Conservation (phyloP, 805 yeast genomes). For the Metschnikowia baotianmanensis region DNA sequence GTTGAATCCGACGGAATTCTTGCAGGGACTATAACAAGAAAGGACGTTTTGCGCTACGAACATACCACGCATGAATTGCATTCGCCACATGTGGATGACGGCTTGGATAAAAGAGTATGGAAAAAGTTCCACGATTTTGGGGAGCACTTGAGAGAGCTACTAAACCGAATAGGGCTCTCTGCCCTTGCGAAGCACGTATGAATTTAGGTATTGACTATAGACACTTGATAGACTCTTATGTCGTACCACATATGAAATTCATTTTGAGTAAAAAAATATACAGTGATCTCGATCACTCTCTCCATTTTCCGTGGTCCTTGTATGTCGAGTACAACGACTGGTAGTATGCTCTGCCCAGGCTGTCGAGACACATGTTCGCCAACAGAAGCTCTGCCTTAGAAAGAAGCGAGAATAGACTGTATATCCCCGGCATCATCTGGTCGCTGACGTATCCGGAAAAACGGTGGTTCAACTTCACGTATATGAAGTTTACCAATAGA, state of each 20-base stretch:
- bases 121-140: constrained; percentile 10
- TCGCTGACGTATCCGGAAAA: constrained; percentile 48
- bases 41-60: constrained; percentile 73
- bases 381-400: constrained; percentile 63
- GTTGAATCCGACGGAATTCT: constrained; percentile 61
- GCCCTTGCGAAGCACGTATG: constrained; percentile 1
- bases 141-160: background rate
- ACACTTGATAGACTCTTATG: too few species aligned
- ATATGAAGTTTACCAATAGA: constrained; percentile 57
- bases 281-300: constrained; percentile 24
- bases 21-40: constrained; percentile 78
- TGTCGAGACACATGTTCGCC: constrained; percentile 64
- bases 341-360: constrained; percentile 65
- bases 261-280: too few species aligned
- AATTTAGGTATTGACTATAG: background rate
- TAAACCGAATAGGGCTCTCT: constrained; percentile 3
- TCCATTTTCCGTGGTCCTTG: constrained; percentile 80
- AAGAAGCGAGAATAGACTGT: constrained; percentile 63
- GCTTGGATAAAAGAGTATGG: constrained; percentile 38
- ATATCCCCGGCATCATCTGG: constrained; percentile 53
- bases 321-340: constrained; percentile 69
- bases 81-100: constrained; percentile 18
- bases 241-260: too few species aligned
- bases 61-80: constrained; percentile 31
- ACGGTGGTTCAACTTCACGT: constrained; percentile 48